Percentiles rank a stretch among this genome's conserved stretches.
Evolutionary conservation across 495 filamentous ascomycete genomes (phyloP).

Genomic region (Neurospora intermedia): DNA sequence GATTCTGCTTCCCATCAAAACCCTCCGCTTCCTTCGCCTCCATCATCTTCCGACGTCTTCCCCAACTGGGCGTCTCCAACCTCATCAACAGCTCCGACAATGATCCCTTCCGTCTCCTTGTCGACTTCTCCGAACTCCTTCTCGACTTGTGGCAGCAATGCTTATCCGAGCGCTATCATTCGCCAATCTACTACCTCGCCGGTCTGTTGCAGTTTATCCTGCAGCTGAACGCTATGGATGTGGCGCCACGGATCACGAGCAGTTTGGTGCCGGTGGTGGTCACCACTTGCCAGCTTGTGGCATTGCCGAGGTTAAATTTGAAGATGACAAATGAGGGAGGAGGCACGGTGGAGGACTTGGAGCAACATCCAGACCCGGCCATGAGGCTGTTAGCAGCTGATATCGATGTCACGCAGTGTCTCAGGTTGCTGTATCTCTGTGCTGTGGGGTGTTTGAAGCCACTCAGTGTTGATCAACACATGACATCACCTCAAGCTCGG

Average conservation of each 20-base stretch:
- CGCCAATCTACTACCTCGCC: slow-evolving; percentile 33
- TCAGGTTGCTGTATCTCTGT: slow-evolving; percentile 30
- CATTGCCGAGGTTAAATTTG: slow-evolving; percentile 12
- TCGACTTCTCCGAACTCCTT: slow-evolving; percentile 33
- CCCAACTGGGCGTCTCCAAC: slow-evolving; percentile 21
- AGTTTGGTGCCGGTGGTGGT: slow-evolving; percentile 32
- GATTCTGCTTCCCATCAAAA: slow-evolving; percentile 30
- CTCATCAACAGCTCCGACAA: neutral
- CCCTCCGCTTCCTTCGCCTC: slow-evolving; percentile 29
- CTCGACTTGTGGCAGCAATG: slow-evolving; percentile 37
- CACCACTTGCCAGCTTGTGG: slow-evolving; percentile 23
- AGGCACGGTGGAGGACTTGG: slow-evolving; percentile 9
- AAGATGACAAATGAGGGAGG: slow-evolving; percentile 7
- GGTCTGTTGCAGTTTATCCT: slow-evolving; percentile 28
- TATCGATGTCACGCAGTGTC: slow-evolving; percentile 29
- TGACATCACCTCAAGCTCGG: slow-evolving; percentile 15
- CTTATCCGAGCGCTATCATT: slow-evolving; percentile 28
- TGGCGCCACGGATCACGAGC: slow-evolving; percentile 33
- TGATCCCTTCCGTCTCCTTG: slow-evolving; percentile 27
- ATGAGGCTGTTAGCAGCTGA: slow-evolving; percentile 16
- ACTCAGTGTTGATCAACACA: neutral
- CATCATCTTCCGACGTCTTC: slow-evolving; percentile 33
- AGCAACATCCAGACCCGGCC: slow-evolving; percentile 12
- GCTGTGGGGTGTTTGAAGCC: slow-evolving; percentile 27
- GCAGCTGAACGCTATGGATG: slow-evolving; percentile 26